These are phyloP conservation scores for Backusella liffmaniae DNA, from an alignment of 192 early-diverging fungal genomes.

Conservation along the genomic window DNA sequence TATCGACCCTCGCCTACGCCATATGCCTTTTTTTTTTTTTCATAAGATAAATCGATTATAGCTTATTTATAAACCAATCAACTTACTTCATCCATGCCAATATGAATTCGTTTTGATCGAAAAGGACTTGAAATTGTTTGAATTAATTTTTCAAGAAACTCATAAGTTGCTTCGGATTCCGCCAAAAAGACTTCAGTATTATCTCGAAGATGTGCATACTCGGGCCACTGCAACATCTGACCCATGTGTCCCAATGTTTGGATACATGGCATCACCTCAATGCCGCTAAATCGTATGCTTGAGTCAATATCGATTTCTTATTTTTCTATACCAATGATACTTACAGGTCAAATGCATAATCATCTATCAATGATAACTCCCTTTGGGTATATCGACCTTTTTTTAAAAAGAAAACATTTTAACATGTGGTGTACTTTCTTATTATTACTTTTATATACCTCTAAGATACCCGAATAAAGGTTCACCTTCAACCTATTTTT, in stretches of 20 bases:
- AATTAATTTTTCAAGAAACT: constrained; percentile 74
- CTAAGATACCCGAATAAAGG: constrained; percentile 76
- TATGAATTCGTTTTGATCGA: constrained; percentile 76
- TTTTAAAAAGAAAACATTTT: not conserved
- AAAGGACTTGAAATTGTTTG: constrained; percentile 62
- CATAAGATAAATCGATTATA: constrained; percentile 5
- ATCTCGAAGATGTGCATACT: constrained; percentile 73
- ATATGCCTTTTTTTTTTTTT: constrained; percentile 44
- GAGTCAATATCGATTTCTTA: not conserved
- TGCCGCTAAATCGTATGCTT: constrained; percentile 48
- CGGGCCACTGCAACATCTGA: constrained; percentile 88
- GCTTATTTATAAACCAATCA: not conserved
- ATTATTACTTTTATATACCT: constrained; percentile 28
- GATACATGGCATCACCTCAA: constrained; percentile 87
- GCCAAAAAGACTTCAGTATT: constrained; percentile 78
- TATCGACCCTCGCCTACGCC: constrained; percentile 86
- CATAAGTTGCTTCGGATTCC: constrained; percentile 74
- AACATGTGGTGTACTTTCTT: not conserved
- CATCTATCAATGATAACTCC: constrained; percentile 74
- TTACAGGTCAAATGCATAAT: constrained; percentile 68
- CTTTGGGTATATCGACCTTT: constrained; percentile 63
- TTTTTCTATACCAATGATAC: not conserved
- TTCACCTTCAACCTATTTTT: constrained; percentile 46
- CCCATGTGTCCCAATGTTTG: constrained; percentile 90
- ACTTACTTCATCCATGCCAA: constrained; percentile 83